Evolutionary conservation across 1,284 basidiomycete species (phyloP).

Genomic region (Boletellus deceptivus): DNA sequence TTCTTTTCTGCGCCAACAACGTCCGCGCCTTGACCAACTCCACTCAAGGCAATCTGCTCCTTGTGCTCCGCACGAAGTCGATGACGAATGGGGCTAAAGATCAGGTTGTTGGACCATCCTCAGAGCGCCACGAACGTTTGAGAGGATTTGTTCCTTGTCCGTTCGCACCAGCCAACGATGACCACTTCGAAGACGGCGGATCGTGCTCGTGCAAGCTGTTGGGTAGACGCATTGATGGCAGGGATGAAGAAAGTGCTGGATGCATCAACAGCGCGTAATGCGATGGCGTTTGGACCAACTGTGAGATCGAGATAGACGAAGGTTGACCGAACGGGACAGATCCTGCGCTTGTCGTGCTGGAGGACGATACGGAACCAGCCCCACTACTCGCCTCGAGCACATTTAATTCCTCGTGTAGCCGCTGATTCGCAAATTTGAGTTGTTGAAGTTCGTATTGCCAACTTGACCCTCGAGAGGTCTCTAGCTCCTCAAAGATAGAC

Average conservation of each 20-base stretch:
- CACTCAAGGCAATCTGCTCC: not conserved
- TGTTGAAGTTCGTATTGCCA: conserved; percentile 95
- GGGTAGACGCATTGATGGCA: not conserved
- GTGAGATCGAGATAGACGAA: not conserved
- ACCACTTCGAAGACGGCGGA: conserved; percentile 28
- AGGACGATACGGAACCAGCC: not conserved
- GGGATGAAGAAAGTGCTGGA: conserved; percentile 2
- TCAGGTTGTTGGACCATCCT: conserved; percentile 22
- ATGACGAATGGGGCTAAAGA: no score
- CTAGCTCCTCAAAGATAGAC: conserved; percentile 76
- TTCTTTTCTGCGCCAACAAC: not conserved
- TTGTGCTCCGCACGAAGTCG: not conserved
- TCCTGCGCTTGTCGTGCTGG: not conserved
- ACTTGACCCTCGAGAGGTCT: conserved; percentile 62
- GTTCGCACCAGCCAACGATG: conserved; percentile 32
- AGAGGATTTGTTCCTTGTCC: conserved; percentile 22
- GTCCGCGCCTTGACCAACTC: not conserved
- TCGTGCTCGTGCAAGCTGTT: conserved; percentile 21
- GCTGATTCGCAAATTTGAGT: conserved; percentile 71
- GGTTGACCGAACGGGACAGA: not conserved
- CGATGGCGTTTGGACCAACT: conserved; percentile 2
- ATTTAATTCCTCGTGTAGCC: conserved; percentile 68
- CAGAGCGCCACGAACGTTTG: conserved; percentile 29
- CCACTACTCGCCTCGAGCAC: conserved; percentile 42
- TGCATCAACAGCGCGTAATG: conserved; percentile 8